Evolutionary conservation across 805 yeast species (phyloP), one percentile per base, ranked within the genome.

Genomic region (Candida mattraensis): DNA sequence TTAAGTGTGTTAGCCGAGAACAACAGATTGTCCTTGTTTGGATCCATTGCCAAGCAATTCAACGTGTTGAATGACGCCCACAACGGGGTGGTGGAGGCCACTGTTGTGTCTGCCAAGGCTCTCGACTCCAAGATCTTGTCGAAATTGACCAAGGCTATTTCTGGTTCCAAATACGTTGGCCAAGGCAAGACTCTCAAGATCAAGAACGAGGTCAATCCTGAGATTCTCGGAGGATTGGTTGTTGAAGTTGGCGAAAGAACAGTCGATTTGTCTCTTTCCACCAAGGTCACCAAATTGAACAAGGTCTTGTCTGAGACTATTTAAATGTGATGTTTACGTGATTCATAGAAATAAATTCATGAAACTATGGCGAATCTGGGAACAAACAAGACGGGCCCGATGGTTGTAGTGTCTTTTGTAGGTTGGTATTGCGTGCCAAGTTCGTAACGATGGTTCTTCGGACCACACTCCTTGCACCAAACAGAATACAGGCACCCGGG

Each of bases 201-300:
- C 54, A 69, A 78, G 53, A 91, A 88, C 74, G 73, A 72, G 48
- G 85, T 91, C 46, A 80, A 87, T 71, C 87, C 96, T 48, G 93
- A 84, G 49, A 86, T 93, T 61, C 74, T 86, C 64, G 99, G 99
- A 61, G 99, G 99, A 57, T 78, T 93, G 64, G 71, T 93, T 53
- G 95, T 93, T 43, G 96, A 89, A 69, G 87, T 93, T 56, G 96
- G 91, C 60, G 99, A 91, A 73, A 87, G 83, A 68, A 89, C 98
- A 47, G 96, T 88, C 56, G 99, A 93, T 70, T 76, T 91, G 64
- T 83, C 95, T 42, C 78, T 93, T 52, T 74, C 89, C 42, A 66
- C 85, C 60, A 88, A 83, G 76, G 79, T 93, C 61, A 72, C 85
- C 64, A 87, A 78, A 71, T 81, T 89, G 68, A 93, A 93, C 84